Evolutionary conservation across 176 grass and related monocot species (phyloP).

Genomic region (Avena sativa): DNA sequence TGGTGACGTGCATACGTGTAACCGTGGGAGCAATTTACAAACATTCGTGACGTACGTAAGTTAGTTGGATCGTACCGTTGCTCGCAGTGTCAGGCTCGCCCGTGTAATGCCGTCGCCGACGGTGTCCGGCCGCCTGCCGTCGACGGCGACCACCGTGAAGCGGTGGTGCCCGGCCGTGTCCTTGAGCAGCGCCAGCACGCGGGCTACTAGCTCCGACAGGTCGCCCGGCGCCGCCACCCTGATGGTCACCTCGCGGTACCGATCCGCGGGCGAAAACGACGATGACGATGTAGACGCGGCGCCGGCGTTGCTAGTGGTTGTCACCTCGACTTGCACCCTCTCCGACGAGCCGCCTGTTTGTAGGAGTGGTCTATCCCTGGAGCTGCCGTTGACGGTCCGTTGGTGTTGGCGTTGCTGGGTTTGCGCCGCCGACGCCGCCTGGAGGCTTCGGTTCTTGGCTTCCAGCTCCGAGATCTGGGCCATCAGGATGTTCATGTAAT

Average conservation of each 20-base stretch:
- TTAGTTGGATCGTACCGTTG: slow-evolving; percentile 40
- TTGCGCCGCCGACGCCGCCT: slow-evolving; percentile 37
- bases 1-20: neutral
- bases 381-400: neutral
- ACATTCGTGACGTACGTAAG: neutral
- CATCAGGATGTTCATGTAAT: slow-evolving; percentile 64
- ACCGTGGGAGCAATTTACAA: neutral
- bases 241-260: slow-evolving; percentile 31
- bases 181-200: slow-evolving; percentile 47
- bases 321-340: slow-evolving; percentile 48
- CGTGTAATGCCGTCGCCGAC: neutral
- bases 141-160: slow-evolving; percentile 40
- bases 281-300: slow-evolving; percentile 9
- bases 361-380: neutral
- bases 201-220: slow-evolving; percentile 52
- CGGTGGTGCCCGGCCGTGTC: slow-evolving; percentile 12
- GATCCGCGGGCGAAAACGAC: neutral
- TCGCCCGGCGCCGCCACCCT: slow-evolving; percentile 45
- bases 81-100: slow-evolving; percentile 41
- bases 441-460: slow-evolving; percentile 61
- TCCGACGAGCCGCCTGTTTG: slow-evolving; percentile 28
- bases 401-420: slow-evolving; percentile 17
- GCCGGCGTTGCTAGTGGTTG: neutral
- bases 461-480: slow-evolving; percentile 61
- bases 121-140: slow-evolving; percentile 9